A percentile compares a stretch with the other conserved stretches of the same genome.
Conservation (phyloP, 2,329 filamentous ascomycete species). For the Aspergillus sclerotialis region DNA sequence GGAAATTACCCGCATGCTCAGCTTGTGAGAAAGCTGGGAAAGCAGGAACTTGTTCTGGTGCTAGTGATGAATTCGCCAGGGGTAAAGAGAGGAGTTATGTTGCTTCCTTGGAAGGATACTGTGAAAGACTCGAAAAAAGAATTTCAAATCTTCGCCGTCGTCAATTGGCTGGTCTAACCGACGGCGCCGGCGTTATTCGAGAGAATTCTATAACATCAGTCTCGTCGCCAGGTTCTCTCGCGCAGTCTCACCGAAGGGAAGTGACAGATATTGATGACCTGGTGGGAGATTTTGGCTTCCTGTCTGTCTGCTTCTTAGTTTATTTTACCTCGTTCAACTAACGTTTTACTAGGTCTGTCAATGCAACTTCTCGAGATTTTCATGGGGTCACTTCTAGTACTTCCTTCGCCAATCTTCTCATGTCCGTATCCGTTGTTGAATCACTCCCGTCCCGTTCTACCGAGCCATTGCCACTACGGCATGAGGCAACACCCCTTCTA, state of each 20-base stretch:
- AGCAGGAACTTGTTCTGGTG: constrained; percentile 80
- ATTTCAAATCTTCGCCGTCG: constrained; percentile 45
- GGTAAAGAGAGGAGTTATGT: constrained; percentile 97
- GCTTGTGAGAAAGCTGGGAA: constrained; percentile 90
- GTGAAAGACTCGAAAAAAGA: constrained; percentile 78
- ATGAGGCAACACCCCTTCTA: constrained; percentile 61
- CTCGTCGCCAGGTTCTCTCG: constrained; percentile 18
- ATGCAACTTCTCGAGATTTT: constrained; percentile 90
- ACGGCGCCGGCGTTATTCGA: constrained; percentile 20
- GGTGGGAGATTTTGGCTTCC: constrained; percentile 86
- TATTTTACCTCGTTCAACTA: no score
- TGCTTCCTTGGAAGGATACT: constrained; percentile 82
- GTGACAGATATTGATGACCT: constrained; percentile 84
- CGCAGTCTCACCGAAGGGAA: constrained; percentile 52
- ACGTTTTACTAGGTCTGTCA: constrained; percentile 62
- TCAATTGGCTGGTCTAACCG: constrained; percentile 19
- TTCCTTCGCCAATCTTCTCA: constrained; percentile 82
- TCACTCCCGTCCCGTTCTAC: constrained; percentile 55
- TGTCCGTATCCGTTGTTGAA: constrained; percentile 74
- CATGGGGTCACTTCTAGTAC: constrained; percentile 81
- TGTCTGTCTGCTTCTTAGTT: constrained; percentile 53
- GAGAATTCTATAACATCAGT: constrained; percentile 32
- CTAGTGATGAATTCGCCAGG: constrained; percentile 90
- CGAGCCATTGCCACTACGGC: constrained; percentile 63
- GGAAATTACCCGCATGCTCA: constrained; percentile 89